phyloP scores from a whole-genome alignment of 2,329 filamentous ascomycete species.

The Aspergillus alliaceus region DNA sequence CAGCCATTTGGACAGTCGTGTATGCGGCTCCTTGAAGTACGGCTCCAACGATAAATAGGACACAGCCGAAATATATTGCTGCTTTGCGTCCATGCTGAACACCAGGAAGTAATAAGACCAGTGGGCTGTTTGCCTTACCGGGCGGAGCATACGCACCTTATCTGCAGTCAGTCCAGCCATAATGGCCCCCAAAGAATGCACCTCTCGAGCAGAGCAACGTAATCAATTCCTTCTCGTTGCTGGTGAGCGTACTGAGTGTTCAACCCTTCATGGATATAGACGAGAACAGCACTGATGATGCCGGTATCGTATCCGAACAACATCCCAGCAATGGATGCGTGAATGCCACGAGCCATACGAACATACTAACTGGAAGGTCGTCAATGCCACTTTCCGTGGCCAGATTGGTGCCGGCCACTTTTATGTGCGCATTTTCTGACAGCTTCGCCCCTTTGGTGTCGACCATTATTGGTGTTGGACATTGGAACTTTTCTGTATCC shows the following conservation, averaged over 20 bases:
- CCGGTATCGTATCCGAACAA: constrained; percentile 19
- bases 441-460: neutral
- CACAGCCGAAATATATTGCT: constrained; percentile 42
- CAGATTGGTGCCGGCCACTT: neutral
- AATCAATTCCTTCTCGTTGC: neutral
- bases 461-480: neutral
- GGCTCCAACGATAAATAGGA: constrained; percentile 42
- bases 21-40: constrained; percentile 37
- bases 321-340: constrained; percentile 35
- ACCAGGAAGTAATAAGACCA: neutral
- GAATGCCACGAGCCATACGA: constrained; percentile 40
- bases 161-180: neutral
- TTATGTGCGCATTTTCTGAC: neutral
- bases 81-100: constrained; percentile 40
- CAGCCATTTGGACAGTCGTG: constrained; percentile 44
- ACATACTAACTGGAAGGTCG: constrained; percentile 38
- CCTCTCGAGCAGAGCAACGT: neutral
- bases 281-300: neutral
- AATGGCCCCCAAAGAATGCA: neutral
- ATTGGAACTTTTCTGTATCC: neutral
- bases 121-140: accelerated
- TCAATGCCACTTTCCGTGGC: constrained; percentile 26
- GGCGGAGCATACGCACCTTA: neutral
- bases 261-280: neutral
- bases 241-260: neutral